A percentile compares a stretch with the other conserved stretches of the same genome.
These are phyloP conservation scores for Akanthomyces lecanii DNA, from an alignment of 2,329 filamentous ascomycete species.

Conservation along the genomic window DNA sequence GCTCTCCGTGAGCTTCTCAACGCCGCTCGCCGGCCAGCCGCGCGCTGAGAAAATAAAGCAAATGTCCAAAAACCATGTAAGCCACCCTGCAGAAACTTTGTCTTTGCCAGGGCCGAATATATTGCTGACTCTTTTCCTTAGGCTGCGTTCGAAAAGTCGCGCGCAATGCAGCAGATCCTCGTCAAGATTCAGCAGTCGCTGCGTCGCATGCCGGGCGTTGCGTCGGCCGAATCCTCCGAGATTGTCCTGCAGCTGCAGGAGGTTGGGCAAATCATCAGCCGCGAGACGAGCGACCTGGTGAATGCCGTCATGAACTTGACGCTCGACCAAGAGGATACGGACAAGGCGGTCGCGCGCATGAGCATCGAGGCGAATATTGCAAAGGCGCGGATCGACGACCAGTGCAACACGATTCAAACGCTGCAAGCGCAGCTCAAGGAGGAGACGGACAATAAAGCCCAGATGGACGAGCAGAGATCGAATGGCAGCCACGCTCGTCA, in stretches of 20 bases:
- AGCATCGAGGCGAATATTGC: slow-evolving; percentile 35
- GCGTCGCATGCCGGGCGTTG: slow-evolving; percentile 38
- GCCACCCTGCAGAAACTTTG: slow-evolving; percentile 17
- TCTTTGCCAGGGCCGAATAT: background rate
- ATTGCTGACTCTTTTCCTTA: slow-evolving; percentile 17
- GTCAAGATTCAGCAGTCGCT: slow-evolving; percentile 36
- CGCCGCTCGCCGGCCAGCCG: slow-evolving; percentile 34
- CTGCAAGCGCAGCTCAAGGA: slow-evolving; percentile 29
- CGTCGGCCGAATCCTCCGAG: slow-evolving; percentile 31
- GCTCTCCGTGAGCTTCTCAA: slow-evolving; percentile 38
- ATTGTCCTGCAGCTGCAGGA: slow-evolving; percentile 34
- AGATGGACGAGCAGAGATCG: slow-evolving; percentile 26
- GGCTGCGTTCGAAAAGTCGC: slow-evolving; percentile 33
- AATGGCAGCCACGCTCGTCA: slow-evolving; percentile 28
- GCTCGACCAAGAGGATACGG: slow-evolving; percentile 36
- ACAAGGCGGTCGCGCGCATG: slow-evolving; percentile 36
- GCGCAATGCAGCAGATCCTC: slow-evolving; percentile 33
- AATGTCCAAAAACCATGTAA: slow-evolving; percentile 37
- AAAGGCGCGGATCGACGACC: slow-evolving; percentile 32
- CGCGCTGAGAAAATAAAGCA: slow-evolving; percentile 35
- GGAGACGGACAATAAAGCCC: slow-evolving; percentile 30
- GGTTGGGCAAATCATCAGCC: slow-evolving; percentile 34
- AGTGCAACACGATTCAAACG: slow-evolving; percentile 29
- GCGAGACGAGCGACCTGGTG: slow-evolving; percentile 37
- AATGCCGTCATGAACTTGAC: slow-evolving; percentile 35